Conservation (phyloP, 148 eudicot genomes). For the Persicaria maculosa region DNA sequence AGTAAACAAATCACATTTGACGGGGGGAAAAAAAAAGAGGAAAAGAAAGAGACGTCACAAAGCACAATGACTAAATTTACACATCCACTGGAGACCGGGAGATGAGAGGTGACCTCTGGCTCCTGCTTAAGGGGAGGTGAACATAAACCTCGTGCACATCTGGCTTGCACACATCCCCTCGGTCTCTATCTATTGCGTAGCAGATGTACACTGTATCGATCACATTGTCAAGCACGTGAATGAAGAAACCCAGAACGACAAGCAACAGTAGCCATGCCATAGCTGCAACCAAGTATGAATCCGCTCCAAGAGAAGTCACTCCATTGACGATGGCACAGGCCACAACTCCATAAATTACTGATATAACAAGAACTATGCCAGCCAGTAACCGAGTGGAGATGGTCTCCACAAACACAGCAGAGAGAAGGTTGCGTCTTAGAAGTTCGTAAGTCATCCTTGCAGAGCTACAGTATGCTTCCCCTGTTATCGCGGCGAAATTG, state of each 20-base stretch:
- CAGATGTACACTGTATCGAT: slow-evolving; percentile 83
- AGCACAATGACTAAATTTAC: slow-evolving; percentile 25
- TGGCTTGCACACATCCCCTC: slow-evolving; percentile 57
- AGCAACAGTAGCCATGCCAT: slow-evolving; percentile 56
- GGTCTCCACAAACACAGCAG: slow-evolving; percentile 87
- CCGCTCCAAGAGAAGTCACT: slow-evolving; percentile 47
- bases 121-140: slow-evolving; percentile 77
- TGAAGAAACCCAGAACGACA: slow-evolving; percentile 60
- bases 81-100: slow-evolving; percentile 45
- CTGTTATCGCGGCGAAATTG: slow-evolving; percentile 91
- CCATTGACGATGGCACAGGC: slow-evolving; percentile 57
- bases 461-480: slow-evolving; percentile 91
- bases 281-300: slow-evolving; percentile 54
- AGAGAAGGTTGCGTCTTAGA: slow-evolving; percentile 82
- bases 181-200: slow-evolving; percentile 82
- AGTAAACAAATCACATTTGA: slow-evolving; percentile 2
- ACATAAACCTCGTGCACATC: slow-evolving; percentile 78
- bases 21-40: not conserved
- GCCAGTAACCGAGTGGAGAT: slow-evolving; percentile 78
- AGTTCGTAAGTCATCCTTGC: slow-evolving; percentile 94
- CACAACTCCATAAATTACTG: slow-evolving; percentile 66
- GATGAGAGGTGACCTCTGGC: slow-evolving; percentile 36
- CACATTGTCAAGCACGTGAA: slow-evolving; percentile 66
- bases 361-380: slow-evolving; percentile 69
- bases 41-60: not conserved